A percentile compares a stretch with the other conserved stretches of the same genome.
Evolutionary conservation across 148 eudicot genomes (phyloP).

Genomic region (Spergularia marina): DNA sequence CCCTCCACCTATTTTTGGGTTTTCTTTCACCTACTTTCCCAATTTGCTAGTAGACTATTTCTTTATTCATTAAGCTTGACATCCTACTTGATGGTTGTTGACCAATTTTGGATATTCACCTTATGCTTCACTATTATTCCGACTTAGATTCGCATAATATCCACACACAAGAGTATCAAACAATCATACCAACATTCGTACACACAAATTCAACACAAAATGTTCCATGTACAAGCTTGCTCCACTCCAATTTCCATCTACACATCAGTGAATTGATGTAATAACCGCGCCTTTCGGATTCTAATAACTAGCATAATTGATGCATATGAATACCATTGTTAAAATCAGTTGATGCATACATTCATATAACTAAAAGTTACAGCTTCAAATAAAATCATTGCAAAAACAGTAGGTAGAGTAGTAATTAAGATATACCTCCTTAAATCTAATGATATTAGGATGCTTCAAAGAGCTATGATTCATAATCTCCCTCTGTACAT

Average conservation of each 20-base stretch:
- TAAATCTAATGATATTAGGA: conserved; percentile 78
- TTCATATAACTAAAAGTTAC: too few species aligned
- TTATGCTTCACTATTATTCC: neutral
- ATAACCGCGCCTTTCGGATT: too few species aligned
- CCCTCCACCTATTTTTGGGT: conserved; percentile 6
- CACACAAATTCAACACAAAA: neutral
- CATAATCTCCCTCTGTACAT: conserved; percentile 87
- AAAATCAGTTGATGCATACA: too few species aligned
- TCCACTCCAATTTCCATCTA: too few species aligned
- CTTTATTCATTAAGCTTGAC: neutral
- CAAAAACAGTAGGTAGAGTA: neutral
- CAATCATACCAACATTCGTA: neutral
- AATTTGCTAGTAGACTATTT: conserved; percentile 13
- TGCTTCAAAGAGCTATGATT: conserved; percentile 86
- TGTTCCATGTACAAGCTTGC: neutral
- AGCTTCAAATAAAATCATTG: too few species aligned
- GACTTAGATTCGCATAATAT: neutral
- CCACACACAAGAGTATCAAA: neutral
- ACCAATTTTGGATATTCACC: conserved; percentile 18
- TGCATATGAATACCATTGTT: too few species aligned
- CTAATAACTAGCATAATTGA: too few species aligned
- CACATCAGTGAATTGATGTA: too few species aligned
- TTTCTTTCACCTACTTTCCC: conserved; percentile 10
- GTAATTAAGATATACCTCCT: conserved; percentile 52
- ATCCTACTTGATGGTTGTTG: conserved; percentile 19